Evolutionary conservation across 108 stramenopile genomes (phyloP).

Genomic region (Cyclotella choctawhatcheeana): DNA sequence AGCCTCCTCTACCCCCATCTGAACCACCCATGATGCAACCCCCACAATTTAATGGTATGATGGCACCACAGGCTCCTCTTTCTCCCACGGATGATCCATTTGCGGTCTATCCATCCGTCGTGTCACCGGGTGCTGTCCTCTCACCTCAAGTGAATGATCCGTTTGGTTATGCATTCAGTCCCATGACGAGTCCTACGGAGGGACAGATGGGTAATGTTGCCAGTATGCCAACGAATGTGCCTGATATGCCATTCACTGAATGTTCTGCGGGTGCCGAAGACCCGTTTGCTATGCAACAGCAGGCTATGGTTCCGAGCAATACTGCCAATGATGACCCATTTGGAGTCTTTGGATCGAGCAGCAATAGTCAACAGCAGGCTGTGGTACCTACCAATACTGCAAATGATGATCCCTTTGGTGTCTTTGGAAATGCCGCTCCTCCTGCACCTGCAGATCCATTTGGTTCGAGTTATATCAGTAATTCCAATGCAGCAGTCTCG

Average conservation of each 20-base stretch:
- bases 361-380: constrained; percentile 2
- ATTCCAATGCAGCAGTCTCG: neutral
- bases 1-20: constrained; percentile 21
- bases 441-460: constrained; percentile 4
- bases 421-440: constrained; percentile 13
- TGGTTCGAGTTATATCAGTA: neutral
- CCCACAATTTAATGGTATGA: neutral
- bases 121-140: neutral
- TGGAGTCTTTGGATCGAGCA: constrained; percentile 26
- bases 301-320: constrained; percentile 35
- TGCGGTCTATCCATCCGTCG: constrained; percentile 3
- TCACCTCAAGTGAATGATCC: constrained; percentile 18
- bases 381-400: constrained; percentile 26
- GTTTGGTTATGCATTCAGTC: constrained; percentile 43
- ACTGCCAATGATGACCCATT: constrained; percentile 36
- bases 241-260: neutral
- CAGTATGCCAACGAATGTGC: neutral
- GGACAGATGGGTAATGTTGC: neutral
- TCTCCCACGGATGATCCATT: constrained; percentile 8
- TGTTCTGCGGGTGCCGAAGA: neutral
- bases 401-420: constrained; percentile 45
- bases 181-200: constrained; percentile 28
- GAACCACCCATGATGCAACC: constrained; percentile 11
- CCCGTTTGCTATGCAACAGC: neutral
- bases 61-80: constrained; percentile 2